Conservation (phyloP, 1,284 basidiomycete species). For the Pseudozyma hubeiensis region DNA sequence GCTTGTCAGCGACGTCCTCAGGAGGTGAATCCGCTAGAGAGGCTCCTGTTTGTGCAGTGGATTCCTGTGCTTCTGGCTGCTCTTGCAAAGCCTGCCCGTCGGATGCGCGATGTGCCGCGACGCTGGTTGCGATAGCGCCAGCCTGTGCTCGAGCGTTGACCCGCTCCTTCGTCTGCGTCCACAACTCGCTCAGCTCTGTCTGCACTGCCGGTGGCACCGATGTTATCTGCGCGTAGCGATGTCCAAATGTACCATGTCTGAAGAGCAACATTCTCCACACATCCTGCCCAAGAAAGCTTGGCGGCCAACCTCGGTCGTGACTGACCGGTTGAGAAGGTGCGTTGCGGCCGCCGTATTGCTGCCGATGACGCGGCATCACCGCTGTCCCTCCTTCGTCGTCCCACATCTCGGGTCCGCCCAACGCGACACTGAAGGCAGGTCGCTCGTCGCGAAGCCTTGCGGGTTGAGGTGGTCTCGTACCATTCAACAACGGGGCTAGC, state of each 20-base stretch:
- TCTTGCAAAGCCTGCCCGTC: not conserved
- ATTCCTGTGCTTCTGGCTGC: not conserved
- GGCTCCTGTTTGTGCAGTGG: too few species aligned
- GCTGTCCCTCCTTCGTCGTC: constrained; percentile 19
- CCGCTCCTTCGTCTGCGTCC: constrained; percentile 31
- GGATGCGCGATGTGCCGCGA: not conserved
- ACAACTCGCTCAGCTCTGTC: constrained; percentile 29
- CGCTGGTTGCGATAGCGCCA: not conserved
- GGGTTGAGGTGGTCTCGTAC: constrained; percentile 21
- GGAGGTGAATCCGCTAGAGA: not conserved
- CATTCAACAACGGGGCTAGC: constrained; percentile 35
- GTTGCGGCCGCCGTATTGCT: constrained; percentile 10
- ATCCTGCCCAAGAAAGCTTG: constrained; percentile 44
- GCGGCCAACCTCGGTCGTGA: constrained; percentile 40
- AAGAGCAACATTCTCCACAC: constrained; percentile 42
- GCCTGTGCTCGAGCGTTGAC: constrained; percentile 2
- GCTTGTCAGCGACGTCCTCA: not conserved
- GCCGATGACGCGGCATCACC: constrained; percentile 10
- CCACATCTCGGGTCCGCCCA: constrained; percentile 41
- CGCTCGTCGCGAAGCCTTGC: constrained; percentile 25
- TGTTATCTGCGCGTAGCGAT: constrained; percentile 32
- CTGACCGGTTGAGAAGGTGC: constrained; percentile 1
- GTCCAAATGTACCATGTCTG: constrained; percentile 36
- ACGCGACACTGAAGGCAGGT: constrained; percentile 36
- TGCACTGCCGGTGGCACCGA: constrained; percentile 38